Evolutionary conservation across 2,329 filamentous ascomycete species (phyloP).

Genomic region (Paramyrothecium sp.): DNA sequence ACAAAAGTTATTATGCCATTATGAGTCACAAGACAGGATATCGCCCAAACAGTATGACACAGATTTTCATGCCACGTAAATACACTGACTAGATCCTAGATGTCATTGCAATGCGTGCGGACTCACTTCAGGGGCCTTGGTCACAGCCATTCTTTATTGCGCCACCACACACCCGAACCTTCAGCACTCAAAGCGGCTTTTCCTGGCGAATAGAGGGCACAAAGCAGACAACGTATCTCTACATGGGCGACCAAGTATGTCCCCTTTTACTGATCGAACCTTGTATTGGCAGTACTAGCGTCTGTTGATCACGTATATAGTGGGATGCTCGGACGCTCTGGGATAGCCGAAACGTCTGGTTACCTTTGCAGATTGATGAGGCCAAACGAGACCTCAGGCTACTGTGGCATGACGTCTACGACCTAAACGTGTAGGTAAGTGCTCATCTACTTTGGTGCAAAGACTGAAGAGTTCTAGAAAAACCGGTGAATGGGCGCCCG

Average conservation of each 20-base stretch:
- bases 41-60: constrained; percentile 46
- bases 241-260: constrained; percentile 40
- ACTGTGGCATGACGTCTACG: constrained; percentile 53
- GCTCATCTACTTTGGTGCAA: too few species aligned
- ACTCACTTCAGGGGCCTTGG: constrained; percentile 47
- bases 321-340: constrained; percentile 52
- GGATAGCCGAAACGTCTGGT: constrained; percentile 56
- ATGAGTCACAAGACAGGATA: constrained; percentile 66
- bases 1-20: constrained; percentile 56
- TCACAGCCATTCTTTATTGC: constrained; percentile 50
- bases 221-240: constrained; percentile 48
- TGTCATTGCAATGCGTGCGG: constrained; percentile 52
- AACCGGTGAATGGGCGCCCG: constrained; percentile 43
- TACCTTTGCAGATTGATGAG: constrained; percentile 50
- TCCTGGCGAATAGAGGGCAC: constrained; percentile 41
- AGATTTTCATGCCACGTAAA: too few species aligned
- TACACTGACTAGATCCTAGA: too few species aligned
- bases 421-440: constrained; percentile 44
- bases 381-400: constrained; percentile 44
- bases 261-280: too few species aligned
- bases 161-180: constrained; percentile 47
- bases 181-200: constrained; percentile 51
- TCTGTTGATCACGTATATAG: constrained; percentile 5
- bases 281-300: too few species aligned
- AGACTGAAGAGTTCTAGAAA: constrained; percentile 22